phyloP scores from a whole-genome alignment of 2,329 filamentous ascomycete genomes.

The Hysterium pulicare region DNA sequence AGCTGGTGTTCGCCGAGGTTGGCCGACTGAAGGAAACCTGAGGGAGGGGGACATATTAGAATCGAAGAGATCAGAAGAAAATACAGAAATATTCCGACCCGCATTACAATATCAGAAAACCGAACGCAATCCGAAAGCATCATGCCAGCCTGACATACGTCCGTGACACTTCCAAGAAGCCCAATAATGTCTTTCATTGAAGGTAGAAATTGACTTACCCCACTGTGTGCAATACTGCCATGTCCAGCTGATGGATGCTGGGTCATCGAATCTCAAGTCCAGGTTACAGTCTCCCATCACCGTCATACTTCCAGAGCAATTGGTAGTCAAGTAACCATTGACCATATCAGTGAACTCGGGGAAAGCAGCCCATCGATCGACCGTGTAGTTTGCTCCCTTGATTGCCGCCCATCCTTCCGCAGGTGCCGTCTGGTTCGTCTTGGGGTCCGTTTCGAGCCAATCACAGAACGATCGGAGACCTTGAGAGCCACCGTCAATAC shows the following conservation, averaged over 20 bases:
- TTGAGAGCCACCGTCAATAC: conserved; percentile 34
- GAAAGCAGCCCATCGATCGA: conserved; percentile 43
- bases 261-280: conserved; percentile 30
- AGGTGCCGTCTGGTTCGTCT: conserved; percentile 34
- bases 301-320: conserved; percentile 36
- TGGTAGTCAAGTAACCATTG: conserved; percentile 39
- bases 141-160: no score
- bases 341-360: conserved; percentile 35
- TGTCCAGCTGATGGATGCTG: conserved; percentile 43
- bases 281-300: conserved; percentile 36
- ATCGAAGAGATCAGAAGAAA: neutral
- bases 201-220: conserved; percentile 27
- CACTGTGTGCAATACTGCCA: conserved; percentile 55
- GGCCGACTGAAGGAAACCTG: conserved; percentile 47
- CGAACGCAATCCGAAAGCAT: no score
- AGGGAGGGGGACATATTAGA: no score
- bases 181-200: neutral
- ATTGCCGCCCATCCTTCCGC: conserved; percentile 40
- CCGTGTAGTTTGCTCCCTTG: conserved; percentile 41
- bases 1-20: conserved; percentile 49
- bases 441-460: conserved; percentile 44
- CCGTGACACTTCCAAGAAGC: no score
- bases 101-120: no score
- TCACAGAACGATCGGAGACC: conserved; percentile 45
- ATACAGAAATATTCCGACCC: neutral